Conservation (phyloP, 129 eudicot species). For the Lonicera japonica region DNA sequence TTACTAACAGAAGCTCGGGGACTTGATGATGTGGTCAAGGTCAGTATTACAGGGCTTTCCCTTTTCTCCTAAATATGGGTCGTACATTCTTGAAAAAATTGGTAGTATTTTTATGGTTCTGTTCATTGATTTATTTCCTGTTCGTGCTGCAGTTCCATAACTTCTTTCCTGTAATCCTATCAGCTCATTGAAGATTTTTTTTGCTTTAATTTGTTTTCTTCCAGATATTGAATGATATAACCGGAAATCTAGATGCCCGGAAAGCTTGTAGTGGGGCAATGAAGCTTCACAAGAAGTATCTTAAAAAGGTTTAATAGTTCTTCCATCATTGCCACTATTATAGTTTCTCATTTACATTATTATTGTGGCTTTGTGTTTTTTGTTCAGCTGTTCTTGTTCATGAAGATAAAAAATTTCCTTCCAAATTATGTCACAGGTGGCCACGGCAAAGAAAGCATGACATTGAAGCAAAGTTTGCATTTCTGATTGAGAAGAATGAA, state of each 20-base stretch:
- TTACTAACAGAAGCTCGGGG: constrained; percentile 88
- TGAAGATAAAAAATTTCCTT: background rate
- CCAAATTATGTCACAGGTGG: too few relatives aligned
- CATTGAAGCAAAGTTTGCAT: constrained; percentile 1
- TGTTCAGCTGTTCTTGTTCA: too few relatives aligned
- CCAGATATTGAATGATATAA: constrained; percentile 82
- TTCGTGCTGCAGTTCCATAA: too few relatives aligned
- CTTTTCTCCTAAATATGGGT: too few relatives aligned
- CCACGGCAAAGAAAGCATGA: constrained; percentile 17
- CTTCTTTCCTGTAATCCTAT: constrained; percentile 64
- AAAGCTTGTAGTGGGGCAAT: constrained; percentile 80
- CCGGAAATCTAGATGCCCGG: constrained; percentile 82
- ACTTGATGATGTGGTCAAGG: constrained; percentile 93
- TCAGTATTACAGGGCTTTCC: constrained; percentile 7
- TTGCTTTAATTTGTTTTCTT: constrained; percentile 11
- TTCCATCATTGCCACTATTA: too few relatives aligned
- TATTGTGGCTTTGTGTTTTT: background rate
- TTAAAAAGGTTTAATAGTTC: constrained; percentile 47
- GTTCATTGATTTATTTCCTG: too few relatives aligned
- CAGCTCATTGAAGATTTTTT: constrained; percentile 20
- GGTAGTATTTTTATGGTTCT: too few relatives aligned
- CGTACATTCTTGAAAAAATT: too few relatives aligned
- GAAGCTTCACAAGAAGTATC: constrained; percentile 91
- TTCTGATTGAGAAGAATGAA: too few relatives aligned
- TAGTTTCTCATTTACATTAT: too few relatives aligned